phyloP scores from a whole-genome alignment of 108 stramenopile genomes.

The Pseudonitzschia delicatissima region DNA sequence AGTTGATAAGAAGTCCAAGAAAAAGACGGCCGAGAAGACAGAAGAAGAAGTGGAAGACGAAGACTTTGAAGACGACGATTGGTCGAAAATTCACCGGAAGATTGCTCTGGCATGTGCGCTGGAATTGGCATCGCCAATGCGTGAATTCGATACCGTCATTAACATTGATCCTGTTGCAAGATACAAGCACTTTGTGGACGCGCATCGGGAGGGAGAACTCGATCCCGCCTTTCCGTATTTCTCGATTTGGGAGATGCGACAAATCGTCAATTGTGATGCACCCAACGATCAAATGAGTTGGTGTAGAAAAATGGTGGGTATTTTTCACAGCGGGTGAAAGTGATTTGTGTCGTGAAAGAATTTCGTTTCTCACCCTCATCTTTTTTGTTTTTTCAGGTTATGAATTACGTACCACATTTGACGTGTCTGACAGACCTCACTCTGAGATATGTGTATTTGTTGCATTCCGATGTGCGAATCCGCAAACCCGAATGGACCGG shows the following conservation, averaged over 20 bases:
- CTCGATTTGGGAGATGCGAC: constrained; percentile 51
- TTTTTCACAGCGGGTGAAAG: constrained; percentile 4
- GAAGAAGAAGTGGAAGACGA: background rate
- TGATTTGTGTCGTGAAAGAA: background rate
- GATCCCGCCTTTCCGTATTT: constrained; percentile 52
- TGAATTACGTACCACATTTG: constrained; percentile 47
- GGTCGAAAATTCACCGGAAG: constrained; percentile 23
- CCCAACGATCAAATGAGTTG: constrained; percentile 52
- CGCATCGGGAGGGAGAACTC: constrained; percentile 50
- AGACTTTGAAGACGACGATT: constrained; percentile 3
- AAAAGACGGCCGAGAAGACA: background rate
- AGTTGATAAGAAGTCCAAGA: constrained; percentile 1
- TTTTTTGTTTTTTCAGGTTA: constrained; percentile 10
- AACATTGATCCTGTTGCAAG: constrained; percentile 49
- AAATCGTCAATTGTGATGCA: constrained; percentile 52
- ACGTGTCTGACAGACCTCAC: constrained; percentile 30
- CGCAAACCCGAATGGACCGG: constrained; percentile 36
- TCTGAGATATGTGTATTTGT: constrained; percentile 42
- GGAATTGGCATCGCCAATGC: constrained; percentile 28
- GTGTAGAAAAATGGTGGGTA: constrained; percentile 41
- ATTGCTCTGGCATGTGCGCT: constrained; percentile 51
- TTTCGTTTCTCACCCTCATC: background rate
- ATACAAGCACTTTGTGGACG: constrained; percentile 56
- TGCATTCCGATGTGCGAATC: constrained; percentile 44
- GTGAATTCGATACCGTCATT: constrained; percentile 28